Evolutionary conservation across 2,329 filamentous ascomycete species (phyloP), one percentile per base, ranked within the genome.

Genomic region (Beauveria sp.): DNA sequence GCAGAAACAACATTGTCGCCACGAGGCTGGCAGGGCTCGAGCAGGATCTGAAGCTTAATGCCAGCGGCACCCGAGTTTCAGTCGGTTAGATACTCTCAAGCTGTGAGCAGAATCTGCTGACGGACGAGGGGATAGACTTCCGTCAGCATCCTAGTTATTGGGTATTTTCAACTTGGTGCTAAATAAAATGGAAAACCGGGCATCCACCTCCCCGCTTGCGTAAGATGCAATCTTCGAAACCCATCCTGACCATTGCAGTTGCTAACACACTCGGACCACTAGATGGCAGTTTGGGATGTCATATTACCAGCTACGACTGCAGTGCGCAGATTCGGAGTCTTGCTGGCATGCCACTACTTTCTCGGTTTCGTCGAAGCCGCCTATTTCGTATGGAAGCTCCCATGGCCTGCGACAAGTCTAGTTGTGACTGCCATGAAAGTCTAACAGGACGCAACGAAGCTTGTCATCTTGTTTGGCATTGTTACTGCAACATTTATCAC

Each of bases 401-500:
- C 47, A 12, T 47, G 7, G 18, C 42, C 42, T 43, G 42, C 10
- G 3, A 26, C 45, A 14, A 5, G 20, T 26, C 22, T 14, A 22
- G n/a, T 16, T 20, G 20, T n/a, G 14, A 18, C 18, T n/a, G 26
- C 26, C 47, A 8, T 28, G 52, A 10, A 30, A 26, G 6, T 26
- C 20, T 10, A 24, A 30, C 14, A 6, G 34, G 22, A 12, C 5
- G 38, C 3, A 20, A 10, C n/a, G 14, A 46, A 81, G 78, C 75
- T 83, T 69, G 70, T 83, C 10, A 73, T 84, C 49, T 74, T 87
- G 52, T 81, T 86, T 64, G 79, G 83, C 64, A 82, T 84, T 63
- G 82, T 78, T 16, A 72, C 77, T 18, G 78, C 79, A 45, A 83
- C 80, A 58, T 83, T 82, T 8, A 83, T 88, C 9, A 87, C 83